These are phyloP conservation scores for Fusarium marasasianum DNA, from an alignment of 2,329 filamentous ascomycete species.

Conservation along the genomic window DNA sequence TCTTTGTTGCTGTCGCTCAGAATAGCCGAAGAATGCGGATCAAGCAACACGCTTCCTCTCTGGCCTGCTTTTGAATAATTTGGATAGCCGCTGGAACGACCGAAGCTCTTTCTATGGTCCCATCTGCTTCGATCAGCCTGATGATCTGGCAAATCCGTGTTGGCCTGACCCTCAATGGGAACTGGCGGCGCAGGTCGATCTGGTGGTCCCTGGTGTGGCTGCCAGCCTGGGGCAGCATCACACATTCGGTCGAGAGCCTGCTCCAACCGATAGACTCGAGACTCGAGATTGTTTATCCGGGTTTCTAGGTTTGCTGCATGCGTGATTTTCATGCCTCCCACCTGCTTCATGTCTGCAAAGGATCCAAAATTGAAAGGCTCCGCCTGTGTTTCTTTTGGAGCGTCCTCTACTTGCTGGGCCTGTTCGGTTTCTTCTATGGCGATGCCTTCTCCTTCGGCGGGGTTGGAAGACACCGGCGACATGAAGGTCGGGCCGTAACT, in stretches of 20 bases:
- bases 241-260: slow-evolving; percentile 61
- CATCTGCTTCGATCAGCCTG: neutral
- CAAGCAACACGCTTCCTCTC: slow-evolving; percentile 57
- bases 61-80: slow-evolving; percentile 45
- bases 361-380: slow-evolving; percentile 66
- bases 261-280: slow-evolving; percentile 63
- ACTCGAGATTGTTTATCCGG: slow-evolving; percentile 62
- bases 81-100: slow-evolving; percentile 45
- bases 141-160: neutral
- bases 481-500: slow-evolving; percentile 64
- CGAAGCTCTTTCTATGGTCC: slow-evolving; percentile 10
- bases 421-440: slow-evolving; percentile 45
- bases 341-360: slow-evolving; percentile 55
- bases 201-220: slow-evolving; percentile 44
- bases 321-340: slow-evolving; percentile 67
- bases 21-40: slow-evolving; percentile 24
- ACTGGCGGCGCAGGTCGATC: slow-evolving; percentile 39
- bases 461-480: slow-evolving; percentile 62
- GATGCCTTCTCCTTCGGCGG: slow-evolving; percentile 50
- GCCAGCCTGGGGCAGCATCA: slow-evolving; percentile 55
- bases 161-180: slow-evolving; percentile 32
- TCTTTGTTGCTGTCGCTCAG: slow-evolving; percentile 16
- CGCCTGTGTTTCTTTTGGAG: slow-evolving; percentile 50
- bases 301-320: slow-evolving; percentile 63
- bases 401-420: slow-evolving; percentile 46